These are phyloP conservation scores for Spirogloea muscicola DNA, from an alignment of 139 green algal genomes.

Conservation along the genomic window DNA sequence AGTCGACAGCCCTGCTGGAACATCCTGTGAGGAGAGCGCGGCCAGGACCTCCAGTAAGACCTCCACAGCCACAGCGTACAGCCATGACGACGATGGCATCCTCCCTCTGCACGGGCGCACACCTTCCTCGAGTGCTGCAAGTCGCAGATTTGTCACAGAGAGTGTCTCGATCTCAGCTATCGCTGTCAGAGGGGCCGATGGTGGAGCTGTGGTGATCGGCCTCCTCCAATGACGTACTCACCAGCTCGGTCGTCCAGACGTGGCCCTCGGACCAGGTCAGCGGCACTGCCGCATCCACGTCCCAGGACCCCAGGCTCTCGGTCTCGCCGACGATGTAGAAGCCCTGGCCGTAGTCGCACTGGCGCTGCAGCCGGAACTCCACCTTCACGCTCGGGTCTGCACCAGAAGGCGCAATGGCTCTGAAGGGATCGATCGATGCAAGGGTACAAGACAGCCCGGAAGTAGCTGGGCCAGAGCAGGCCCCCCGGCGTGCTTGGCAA, in stretches of 20 bases:
- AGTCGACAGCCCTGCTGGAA: conserved; percentile 1
- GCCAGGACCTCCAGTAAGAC: neutral
- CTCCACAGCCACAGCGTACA: too few species aligned
- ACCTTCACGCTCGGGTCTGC: neutral
- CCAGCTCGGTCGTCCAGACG: conserved; percentile 53
- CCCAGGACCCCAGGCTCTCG: conserved; percentile 53
- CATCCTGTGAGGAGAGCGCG: neutral
- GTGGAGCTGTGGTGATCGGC: neutral
- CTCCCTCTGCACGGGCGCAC: neutral
- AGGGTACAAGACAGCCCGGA: too few species aligned
- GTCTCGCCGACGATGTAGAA: conserved; percentile 42
- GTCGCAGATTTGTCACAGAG: neutral
- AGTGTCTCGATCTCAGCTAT: too few species aligned
- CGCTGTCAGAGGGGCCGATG: too few species aligned
- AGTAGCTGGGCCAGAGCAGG: too few species aligned
- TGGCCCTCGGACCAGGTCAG: conserved; percentile 69
- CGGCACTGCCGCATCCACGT: conserved; percentile 38
- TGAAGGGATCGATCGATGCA: too few species aligned
- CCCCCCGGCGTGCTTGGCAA: too few species aligned
- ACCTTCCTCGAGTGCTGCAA: neutral
- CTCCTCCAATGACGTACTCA: conserved; percentile 9
- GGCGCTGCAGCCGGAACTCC: conserved; percentile 33
- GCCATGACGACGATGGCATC: neutral
- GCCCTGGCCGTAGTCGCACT: conserved; percentile 48
- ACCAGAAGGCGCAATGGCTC: too few species aligned